Percentiles rank a stretch among this genome's conserved stretches.
Evolutionary conservation across 805 yeast species (phyloP).

Genomic region (Candida corydali): DNA sequence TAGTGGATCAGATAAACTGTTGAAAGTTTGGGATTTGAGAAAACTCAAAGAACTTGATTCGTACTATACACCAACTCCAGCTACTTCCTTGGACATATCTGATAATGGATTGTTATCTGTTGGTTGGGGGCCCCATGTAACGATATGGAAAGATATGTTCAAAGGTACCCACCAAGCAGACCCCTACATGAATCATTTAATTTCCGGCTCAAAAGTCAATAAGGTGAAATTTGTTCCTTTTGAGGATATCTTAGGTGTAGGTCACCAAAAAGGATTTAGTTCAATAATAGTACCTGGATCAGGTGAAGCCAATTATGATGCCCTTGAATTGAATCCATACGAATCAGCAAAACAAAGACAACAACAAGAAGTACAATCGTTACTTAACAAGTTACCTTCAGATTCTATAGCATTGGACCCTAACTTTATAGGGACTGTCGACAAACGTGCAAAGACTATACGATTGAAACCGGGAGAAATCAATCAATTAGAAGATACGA

Average conservation of each 20-base stretch:
- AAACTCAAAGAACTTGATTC: slow-evolving; percentile 72
- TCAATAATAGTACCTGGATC: slow-evolving; percentile 92
- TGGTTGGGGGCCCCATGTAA: slow-evolving; percentile 95
- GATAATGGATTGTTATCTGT: slow-evolving; percentile 84
- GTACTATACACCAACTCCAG: slow-evolving; percentile 78
- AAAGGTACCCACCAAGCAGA: slow-evolving; percentile 59
- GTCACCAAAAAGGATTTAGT: slow-evolving; percentile 74
- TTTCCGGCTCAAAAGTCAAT: slow-evolving; percentile 72
- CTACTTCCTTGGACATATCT: slow-evolving; percentile 71
- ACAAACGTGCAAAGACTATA: slow-evolving; percentile 56
- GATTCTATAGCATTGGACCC: slow-evolving; percentile 94
- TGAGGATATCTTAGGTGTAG: slow-evolving; percentile 93
- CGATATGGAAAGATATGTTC: slow-evolving; percentile 87
- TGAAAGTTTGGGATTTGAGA: slow-evolving; percentile 93
- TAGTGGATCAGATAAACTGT: slow-evolving; percentile 77
- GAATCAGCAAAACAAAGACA: slow-evolving; percentile 92
- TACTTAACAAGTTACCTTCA: slow-evolving; percentile 84
- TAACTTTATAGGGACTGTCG: slow-evolving; percentile 77
- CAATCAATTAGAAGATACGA: slow-evolving; percentile 38
- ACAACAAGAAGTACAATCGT: slow-evolving; percentile 80
- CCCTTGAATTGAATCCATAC: slow-evolving; percentile 88
- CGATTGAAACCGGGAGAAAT: slow-evolving; percentile 63
- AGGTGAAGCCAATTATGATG: slow-evolving; percentile 97
- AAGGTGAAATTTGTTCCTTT: slow-evolving; percentile 79
- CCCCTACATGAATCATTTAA: slow-evolving; percentile 89